Conservation (phyloP, 768 basidiomycete species). For the Crassisporium funariophilum region DNA sequence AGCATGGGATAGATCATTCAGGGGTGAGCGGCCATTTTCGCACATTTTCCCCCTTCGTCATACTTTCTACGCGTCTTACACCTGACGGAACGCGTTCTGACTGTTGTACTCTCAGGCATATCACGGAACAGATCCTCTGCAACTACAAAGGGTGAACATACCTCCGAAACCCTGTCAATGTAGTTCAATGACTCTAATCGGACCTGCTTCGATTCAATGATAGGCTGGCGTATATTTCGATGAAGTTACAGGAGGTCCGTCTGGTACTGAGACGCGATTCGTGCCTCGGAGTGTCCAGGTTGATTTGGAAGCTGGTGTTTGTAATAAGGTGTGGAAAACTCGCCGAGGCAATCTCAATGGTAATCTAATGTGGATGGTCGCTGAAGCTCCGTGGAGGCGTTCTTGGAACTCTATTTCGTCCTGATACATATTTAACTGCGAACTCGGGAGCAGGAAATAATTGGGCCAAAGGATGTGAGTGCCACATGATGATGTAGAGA, state of each 20-base stretch:
- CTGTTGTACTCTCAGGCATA: slow-evolving; percentile 51
- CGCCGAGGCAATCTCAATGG: not conserved
- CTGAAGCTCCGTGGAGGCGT: slow-evolving; percentile 65
- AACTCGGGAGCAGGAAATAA: slow-evolving; percentile 82
- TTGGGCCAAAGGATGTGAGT: slow-evolving; percentile 93
- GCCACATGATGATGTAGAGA: not conserved
- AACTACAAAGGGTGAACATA: slow-evolving; percentile 62
- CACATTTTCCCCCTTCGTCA: not conserved
- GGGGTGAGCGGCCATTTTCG: slow-evolving; percentile 52
- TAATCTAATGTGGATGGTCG: slow-evolving; percentile 1
- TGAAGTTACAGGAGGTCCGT: slow-evolving; percentile 49
- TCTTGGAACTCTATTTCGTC: slow-evolving; percentile 78
- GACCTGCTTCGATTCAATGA: slow-evolving; percentile 2
- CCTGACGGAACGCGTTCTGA: slow-evolving; percentile 8
- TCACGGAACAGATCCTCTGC: slow-evolving; percentile 70
- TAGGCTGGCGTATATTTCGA: slow-evolving; percentile 85
- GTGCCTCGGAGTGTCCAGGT: slow-evolving; percentile 90
- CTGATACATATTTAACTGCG: slow-evolving; percentile 80
- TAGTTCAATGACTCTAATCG: not conserved
- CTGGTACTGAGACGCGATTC: slow-evolving; percentile 60
- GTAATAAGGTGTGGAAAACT: slow-evolving; percentile 59
- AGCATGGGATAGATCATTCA: slow-evolving; percentile 77
- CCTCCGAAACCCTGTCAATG: not conserved
- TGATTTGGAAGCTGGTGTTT: slow-evolving; percentile 88
- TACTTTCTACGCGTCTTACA: slow-evolving; percentile 1